Evolutionary conservation across 805 yeast genomes (phyloP).

Genomic region (Candida sakaeoensis): DNA sequence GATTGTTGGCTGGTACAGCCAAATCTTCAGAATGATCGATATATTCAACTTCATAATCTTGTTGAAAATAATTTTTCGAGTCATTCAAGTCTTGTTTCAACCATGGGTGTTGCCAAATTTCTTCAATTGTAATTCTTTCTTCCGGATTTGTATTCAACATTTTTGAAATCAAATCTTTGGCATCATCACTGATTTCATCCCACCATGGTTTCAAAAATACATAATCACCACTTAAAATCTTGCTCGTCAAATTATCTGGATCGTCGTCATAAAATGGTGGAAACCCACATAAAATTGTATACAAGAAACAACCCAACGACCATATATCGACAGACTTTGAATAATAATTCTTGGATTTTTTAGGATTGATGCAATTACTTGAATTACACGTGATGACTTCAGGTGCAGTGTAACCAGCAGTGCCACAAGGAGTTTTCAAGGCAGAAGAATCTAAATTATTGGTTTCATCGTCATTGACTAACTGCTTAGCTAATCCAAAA

Average conservation of each 20-base stretch:
- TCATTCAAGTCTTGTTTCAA: constrained; percentile 13
- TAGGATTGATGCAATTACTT: too few species aligned
- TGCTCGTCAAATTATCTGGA: constrained; percentile 55
- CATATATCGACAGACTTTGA: constrained; percentile 69
- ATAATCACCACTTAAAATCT: constrained; percentile 69
- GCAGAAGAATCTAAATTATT: not conserved
- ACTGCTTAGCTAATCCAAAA: constrained; percentile 63
- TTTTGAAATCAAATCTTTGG: constrained; percentile 63
- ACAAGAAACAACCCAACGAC: constrained; percentile 70
- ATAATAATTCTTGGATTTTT: constrained; percentile 44
- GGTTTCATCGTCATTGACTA: constrained; percentile 27
- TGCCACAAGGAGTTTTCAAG: constrained; percentile 72
- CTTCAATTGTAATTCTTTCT: constrained; percentile 63
- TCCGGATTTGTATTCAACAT: constrained; percentile 68
- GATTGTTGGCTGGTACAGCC: constrained; percentile 5
- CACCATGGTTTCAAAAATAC: constrained; percentile 83
- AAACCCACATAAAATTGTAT: constrained; percentile 67
- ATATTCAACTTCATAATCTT: constrained; percentile 8
- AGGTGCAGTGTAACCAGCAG: constrained; percentile 74
- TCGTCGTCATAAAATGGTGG: constrained; percentile 78
- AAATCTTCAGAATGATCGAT: constrained; percentile 11
- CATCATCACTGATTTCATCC: constrained; percentile 74
- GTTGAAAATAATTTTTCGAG: constrained; percentile 1
- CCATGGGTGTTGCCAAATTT: constrained; percentile 74
- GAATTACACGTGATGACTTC: constrained; percentile 50